phyloP scores from a whole-genome alignment of 1,284 basidiomycete genomes.

The Trichosporon sp. region DNA sequence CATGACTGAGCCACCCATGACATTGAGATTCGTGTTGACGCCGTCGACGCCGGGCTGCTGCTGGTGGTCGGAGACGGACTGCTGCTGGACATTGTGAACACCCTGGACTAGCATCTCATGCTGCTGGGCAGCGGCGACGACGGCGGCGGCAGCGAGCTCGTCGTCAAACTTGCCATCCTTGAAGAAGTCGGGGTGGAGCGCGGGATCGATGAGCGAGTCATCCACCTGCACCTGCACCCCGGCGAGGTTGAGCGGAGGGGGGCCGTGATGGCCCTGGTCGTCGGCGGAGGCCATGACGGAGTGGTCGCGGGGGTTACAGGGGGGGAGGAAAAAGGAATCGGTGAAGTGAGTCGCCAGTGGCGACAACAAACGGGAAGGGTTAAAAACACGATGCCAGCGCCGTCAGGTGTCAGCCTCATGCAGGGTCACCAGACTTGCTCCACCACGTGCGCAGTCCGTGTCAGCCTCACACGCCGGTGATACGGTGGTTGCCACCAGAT shows the following conservation, averaged over 20 bases:
- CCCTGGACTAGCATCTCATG: conserved; percentile 4
- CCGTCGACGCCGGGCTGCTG: conserved; percentile 2
- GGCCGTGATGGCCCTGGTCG: conserved; percentile 5
- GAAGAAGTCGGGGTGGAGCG: conserved; percentile 18
- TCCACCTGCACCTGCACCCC: conserved; percentile 17
- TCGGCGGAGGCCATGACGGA: conserved; percentile 6
- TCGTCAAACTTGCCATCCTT: conserved; percentile 22
- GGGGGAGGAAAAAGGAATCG: conserved; percentile 8
- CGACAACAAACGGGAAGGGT: conserved; percentile 1
- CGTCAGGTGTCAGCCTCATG: not conserved
- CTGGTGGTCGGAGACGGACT: not conserved
- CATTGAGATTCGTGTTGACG: not conserved
- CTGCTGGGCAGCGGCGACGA: conserved; percentile 19
- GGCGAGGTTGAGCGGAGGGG: conserved; percentile 23
- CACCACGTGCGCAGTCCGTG: not conserved
- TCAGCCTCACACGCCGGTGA: not conserved
- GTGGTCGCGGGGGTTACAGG: not conserved
- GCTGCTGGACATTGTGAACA: not conserved
- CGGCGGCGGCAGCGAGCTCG: conserved; percentile 19
- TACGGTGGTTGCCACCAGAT: not conserved
- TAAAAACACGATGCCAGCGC: not conserved
- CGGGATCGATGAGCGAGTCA: conserved; percentile 22
- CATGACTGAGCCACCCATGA: not conserved
- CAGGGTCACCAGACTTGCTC: not conserved
- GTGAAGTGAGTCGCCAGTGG: conserved; percentile 4